Evolutionary conservation across 495 filamentous ascomycete species (phyloP), one percentile per base, ranked within the genome.

Genomic region (Hyaloscypha variabilis): DNA sequence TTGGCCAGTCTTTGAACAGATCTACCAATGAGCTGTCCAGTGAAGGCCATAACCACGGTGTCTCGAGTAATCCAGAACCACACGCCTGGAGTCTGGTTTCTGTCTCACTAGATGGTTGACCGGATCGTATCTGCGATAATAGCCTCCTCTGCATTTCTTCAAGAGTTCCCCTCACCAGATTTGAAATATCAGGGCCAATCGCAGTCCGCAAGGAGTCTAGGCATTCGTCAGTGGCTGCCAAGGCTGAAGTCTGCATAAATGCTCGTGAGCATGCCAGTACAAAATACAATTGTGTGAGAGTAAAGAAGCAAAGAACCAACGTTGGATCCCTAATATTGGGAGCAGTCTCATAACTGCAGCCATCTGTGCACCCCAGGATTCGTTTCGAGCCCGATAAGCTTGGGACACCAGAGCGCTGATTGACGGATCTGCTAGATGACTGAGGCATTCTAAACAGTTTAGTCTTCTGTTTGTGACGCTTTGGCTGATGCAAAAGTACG

Each of bases 91-190:
- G 51, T 14, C 42, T 42, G 6, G 23, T 21, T 28, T 57, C 61
- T 17, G 36, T 36, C 19, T 49, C 61, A 57, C 28, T 49, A 51
- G 30, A 57, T 8, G 51, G 52, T 10, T 23, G 51, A 31, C 34
- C 29, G 19, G 54, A 29, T 31, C 24, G 19, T 28, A 58, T 6
- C 29, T 58, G 26, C 13, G n/a, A 21, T 31, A 57, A 58, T 10
- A 79, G 25, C 1, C 70, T 72, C 19, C 30, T 63, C 8, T 69
- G 31, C 30, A 80, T 70, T 6, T 67, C 62, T 3, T 77, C 75
- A 8, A 74, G 58, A 11, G 67, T 8, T 10, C 6, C 28, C 19
- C n/a, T 30, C 8, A 58, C 29, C 6, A 58, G 25, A 21, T 8
- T 29, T 58, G 26, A 26, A 2, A 58, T 19, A n/a, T 58, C 26